These are phyloP conservation scores for Protostelium mycophagum DNA, from an alignment of 78 protist genomes.

Conservation along the genomic window DNA sequence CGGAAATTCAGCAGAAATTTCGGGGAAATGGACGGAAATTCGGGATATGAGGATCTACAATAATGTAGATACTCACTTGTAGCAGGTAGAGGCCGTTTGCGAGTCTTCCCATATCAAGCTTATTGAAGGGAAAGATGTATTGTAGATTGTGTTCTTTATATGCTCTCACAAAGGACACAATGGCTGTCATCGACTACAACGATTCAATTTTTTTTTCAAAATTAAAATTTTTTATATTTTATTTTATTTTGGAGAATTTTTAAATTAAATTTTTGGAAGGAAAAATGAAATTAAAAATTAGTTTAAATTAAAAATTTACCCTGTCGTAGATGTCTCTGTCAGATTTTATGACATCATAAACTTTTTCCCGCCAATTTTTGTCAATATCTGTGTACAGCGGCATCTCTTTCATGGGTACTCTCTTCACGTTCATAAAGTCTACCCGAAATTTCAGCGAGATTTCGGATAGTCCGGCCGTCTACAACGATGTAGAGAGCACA, in stretches of 20 bases:
- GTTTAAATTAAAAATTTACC: no score
- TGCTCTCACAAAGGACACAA: slow-evolving; percentile 70
- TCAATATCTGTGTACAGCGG: neutral
- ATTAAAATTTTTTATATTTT: no score
- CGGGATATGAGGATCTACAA: neutral
- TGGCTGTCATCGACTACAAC: slow-evolving; percentile 18
- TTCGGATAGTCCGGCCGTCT: neutral
- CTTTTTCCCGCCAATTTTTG: no score
- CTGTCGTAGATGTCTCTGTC: no score
- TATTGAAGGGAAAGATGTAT: slow-evolving; percentile 58
- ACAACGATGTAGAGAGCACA: no score
- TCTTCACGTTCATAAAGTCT: slow-evolving; percentile 41
- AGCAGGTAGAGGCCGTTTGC: slow-evolving; percentile 49
- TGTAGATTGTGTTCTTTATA: slow-evolving; percentile 75
- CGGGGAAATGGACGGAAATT: no score
- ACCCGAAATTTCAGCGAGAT: neutral
- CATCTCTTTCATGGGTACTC: slow-evolving; percentile 41
- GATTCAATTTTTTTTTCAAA: no score
- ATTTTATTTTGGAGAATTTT: no score
- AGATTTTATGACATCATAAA: no score
- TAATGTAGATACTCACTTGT: neutral
- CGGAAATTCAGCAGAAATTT: no score
- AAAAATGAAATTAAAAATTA: no score
- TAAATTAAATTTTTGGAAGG: no score
- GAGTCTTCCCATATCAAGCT: slow-evolving; percentile 41